Percentiles rank a stretch among this genome's conserved stretches.
phyloP scores from a whole-genome alignment of 2,329 filamentous ascomycete genomes.

The Colletotrichum scovillei region DNA sequence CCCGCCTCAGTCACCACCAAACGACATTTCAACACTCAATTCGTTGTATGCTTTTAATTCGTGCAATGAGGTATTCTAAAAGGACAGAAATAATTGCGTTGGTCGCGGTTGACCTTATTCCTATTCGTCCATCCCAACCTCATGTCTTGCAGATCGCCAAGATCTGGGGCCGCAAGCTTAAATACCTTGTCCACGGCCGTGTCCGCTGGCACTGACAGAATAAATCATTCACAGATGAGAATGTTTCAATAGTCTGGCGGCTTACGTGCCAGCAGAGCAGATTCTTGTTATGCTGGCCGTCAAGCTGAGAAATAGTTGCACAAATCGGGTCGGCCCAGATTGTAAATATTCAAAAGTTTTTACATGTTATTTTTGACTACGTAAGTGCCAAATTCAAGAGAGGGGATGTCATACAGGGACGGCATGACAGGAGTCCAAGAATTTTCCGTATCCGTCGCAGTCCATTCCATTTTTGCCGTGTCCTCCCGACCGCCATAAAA shows the following conservation, averaged over 20 bases:
- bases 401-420: slow-evolving; percentile 49
- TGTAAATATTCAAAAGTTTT: neutral
- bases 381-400: slow-evolving; percentile 45
- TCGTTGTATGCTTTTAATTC: too few species aligned
- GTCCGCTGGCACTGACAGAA: neutral
- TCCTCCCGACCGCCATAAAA: slow-evolving; percentile 19
- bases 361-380: slow-evolving; percentile 19
- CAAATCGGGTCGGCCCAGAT: neutral
- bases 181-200: neutral
- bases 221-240: too few species aligned
- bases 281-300: neutral
- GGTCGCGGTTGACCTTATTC: neutral
- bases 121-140: slow-evolving; percentile 4
- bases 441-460: slow-evolving; percentile 23
- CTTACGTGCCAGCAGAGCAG: too few species aligned
- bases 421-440: slow-evolving; percentile 35
- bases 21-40: too few species aligned
- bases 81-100: neutral
- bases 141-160: slow-evolving; percentile 15
- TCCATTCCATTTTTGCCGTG: slow-evolving; percentile 17
- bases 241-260: neutral
- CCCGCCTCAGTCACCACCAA: too few species aligned
- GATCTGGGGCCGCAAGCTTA: slow-evolving; percentile 14
- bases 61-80: too few species aligned
- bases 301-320: neutral